Percentiles rank a stretch among this genome's conserved stretches.
Evolutionary conservation across 768 basidiomycete species (phyloP).

Genomic region (Mycena leptocephala): DNA sequence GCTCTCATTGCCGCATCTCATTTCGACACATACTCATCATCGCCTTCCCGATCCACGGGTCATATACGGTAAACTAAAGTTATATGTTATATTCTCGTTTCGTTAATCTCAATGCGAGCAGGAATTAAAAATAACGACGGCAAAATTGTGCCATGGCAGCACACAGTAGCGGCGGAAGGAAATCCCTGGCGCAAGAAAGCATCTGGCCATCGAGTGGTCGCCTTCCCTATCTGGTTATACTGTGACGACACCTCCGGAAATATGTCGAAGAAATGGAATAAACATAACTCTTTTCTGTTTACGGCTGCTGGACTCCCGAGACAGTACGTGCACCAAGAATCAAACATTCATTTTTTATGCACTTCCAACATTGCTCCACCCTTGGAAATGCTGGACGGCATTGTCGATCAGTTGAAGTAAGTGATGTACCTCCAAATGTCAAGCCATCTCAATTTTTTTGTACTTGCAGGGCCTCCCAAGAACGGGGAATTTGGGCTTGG

Average conservation of each 20-base stretch:
- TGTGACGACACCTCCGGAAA: slow-evolving; percentile 53
- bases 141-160: too few relatives aligned
- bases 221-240: slow-evolving; percentile 45
- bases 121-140: too few relatives aligned
- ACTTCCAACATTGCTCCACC: slow-evolving; percentile 47
- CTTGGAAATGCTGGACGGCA: slow-evolving; percentile 50
- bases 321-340: slow-evolving; percentile 4
- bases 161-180: not conserved
- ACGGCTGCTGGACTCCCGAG: slow-evolving; percentile 32
- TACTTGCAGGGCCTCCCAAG: slow-evolving; percentile 32
- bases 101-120: too few relatives aligned
- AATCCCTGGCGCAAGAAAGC: slow-evolving; percentile 24
- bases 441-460: not conserved
- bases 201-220: slow-evolving; percentile 35
- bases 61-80: too few relatives aligned
- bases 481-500: slow-evolving; percentile 57
- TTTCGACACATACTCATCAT: too few relatives aligned
- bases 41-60: too few relatives aligned
- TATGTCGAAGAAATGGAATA: slow-evolving; percentile 45
- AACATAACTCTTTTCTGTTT: slow-evolving; percentile 41
- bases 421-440: not conserved
- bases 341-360: slow-evolving; percentile 33
- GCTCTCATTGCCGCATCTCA: too few relatives aligned
- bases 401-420: slow-evolving; percentile 42
- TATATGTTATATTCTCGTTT: too few relatives aligned